A percentile compares a stretch with the other conserved stretches of the same genome.
These are phyloP conservation scores for Penicillium sp. DNA, from an alignment of 2,329 filamentous ascomycete genomes.

Conservation along the genomic window DNA sequence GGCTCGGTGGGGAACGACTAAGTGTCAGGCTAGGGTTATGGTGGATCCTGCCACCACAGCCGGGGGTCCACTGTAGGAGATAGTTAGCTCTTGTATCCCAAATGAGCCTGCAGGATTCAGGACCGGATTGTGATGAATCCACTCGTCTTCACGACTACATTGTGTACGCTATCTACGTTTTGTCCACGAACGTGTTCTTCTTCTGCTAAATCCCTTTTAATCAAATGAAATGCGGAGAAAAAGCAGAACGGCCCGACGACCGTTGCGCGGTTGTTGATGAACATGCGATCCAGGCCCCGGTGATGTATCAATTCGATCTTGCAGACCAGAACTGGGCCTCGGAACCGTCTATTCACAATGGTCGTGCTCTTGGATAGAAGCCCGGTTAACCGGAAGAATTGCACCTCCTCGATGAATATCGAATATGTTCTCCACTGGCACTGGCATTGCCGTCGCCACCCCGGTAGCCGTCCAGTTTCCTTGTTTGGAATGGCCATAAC, in stretches of 20 bases:
- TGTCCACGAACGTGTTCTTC: constrained; percentile 5
- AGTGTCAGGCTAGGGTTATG: constrained; percentile 8
- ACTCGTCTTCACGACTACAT: neutral
- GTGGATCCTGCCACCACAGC: constrained; percentile 6
- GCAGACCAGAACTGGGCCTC: neutral
- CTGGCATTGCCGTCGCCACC: neutral
- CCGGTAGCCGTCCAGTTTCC: neutral
- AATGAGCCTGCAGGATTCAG: neutral
- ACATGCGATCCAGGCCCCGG: neutral
- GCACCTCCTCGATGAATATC: neutral
- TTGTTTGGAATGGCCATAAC: neutral
- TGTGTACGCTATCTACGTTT: neutral
- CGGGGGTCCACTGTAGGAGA: neutral
- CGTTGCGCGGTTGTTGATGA: neutral
- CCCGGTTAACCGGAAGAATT: neutral
- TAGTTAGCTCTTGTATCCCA: neutral
- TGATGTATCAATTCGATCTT: neutral
- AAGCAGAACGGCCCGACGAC: neutral
- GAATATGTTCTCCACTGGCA: neutral
- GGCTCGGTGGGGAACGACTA: neutral
- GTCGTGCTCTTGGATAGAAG: neutral
- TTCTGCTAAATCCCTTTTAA: neutral
- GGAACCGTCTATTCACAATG: neutral
- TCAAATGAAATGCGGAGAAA: neutral
- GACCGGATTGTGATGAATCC: constrained; percentile 1